A percentile compares a stretch with the other conserved stretches of the same genome.
Evolutionary conservation across 2,329 filamentous ascomycete genomes (phyloP).

Genomic region (Penicillium palitans): DNA sequence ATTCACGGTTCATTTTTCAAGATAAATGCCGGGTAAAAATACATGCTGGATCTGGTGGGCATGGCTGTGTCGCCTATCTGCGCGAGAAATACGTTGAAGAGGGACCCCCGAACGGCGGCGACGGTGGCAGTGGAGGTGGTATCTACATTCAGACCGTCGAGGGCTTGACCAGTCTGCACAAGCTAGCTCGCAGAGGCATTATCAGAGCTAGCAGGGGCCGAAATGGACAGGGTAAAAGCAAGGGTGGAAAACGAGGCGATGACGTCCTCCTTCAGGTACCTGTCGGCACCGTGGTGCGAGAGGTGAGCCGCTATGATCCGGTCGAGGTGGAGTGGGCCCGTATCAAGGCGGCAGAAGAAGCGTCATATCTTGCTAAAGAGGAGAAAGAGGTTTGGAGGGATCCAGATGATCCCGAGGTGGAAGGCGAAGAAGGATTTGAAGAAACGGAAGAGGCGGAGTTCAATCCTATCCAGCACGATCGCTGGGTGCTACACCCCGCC

Average conservation of each 20-base stretch:
- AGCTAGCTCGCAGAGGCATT: conserved; percentile 75
- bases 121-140: conserved; percentile 87
- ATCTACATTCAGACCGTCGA: conserved; percentile 92
- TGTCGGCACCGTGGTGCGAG: conserved; percentile 85
- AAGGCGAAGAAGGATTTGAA: conserved; percentile 16
- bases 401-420: conserved; percentile 1
- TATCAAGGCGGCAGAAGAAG: conserved; percentile 33
- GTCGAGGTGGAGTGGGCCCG: conserved; percentile 63
- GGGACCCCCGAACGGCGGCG: conserved; percentile 90
- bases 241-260: conserved; percentile 72
- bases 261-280: conserved; percentile 89
- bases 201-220: conserved; percentile 48
- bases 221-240: conserved; percentile 50
- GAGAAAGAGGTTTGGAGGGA: conserved; percentile 25
- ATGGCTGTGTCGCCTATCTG: conserved; percentile 91
- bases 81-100: conserved; percentile 87
- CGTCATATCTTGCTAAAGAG: conserved; percentile 54
- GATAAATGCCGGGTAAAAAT: conserved; percentile 80
- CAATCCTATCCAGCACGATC: conserved; percentile 57
- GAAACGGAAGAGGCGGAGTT: conserved; percentile 45
- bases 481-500: conserved; percentile 86
- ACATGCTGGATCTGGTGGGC: conserved; percentile 77
- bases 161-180: conserved; percentile 90
- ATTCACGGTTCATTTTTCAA: conserved; percentile 77
- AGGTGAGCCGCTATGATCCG: conserved; percentile 77